Percentiles rank a stretch among this genome's conserved stretches.
Evolutionary conservation across 2,329 filamentous ascomycete species (phyloP).

Genomic region (Nemania serpens): DNA sequence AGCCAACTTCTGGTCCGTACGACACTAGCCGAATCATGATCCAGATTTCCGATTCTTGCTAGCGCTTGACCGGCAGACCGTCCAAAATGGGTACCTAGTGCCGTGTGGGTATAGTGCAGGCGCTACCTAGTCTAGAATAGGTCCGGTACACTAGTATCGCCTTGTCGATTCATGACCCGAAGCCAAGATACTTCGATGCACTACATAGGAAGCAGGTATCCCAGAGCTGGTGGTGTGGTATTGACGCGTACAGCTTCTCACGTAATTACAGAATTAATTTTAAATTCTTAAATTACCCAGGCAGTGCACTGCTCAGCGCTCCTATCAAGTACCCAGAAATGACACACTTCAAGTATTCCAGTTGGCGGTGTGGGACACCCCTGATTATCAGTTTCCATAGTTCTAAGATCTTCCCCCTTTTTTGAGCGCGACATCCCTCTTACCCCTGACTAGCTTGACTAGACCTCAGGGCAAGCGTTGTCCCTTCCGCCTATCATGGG

Average conservation of each 20-base stretch:
- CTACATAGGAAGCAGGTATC: neutral
- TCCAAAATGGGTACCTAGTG: slow-evolving; percentile 1
- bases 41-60: slow-evolving; percentile 12
- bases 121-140: neutral
- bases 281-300: slow-evolving; percentile 23
- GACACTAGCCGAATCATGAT: neutral
- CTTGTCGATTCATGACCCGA: slow-evolving; percentile 4
- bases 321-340: slow-evolving; percentile 11
- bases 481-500: no score
- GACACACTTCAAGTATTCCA: slow-evolving; percentile 14
- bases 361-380: slow-evolving; percentile 26
- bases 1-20: neutral
- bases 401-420: slow-evolving; percentile 14
- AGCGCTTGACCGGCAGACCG: slow-evolving; percentile 1
- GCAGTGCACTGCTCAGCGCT: slow-evolving; percentile 2
- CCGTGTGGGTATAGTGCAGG: no score
- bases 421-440: slow-evolving; percentile 7
- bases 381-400: slow-evolving; percentile 21
- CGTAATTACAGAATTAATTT: slow-evolving; percentile 24
- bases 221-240: slow-evolving; percentile 9
- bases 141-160: neutral
- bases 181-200: slow-evolving; percentile 10
- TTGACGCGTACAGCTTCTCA: slow-evolving; percentile 24
- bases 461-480: slow-evolving; percentile 1
- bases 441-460: slow-evolving; percentile 15